Conservation (phyloP, 1,284 basidiomycete species). For the Gomphus bonarii region DNA sequence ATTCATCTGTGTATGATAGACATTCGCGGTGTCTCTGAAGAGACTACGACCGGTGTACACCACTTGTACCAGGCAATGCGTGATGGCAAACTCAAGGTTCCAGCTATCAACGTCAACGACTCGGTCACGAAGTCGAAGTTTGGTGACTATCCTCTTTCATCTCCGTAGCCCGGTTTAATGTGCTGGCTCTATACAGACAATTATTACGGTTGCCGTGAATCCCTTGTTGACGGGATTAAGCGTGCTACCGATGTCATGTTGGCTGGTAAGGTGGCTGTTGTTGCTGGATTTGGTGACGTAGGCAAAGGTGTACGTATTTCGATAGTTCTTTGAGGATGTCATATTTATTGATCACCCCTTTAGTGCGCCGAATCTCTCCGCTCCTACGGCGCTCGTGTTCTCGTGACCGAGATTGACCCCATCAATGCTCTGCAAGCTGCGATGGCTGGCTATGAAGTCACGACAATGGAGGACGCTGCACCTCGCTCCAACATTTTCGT, state of each 20-base stretch:
- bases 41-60: conserved; percentile 99
- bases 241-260: conserved; percentile 99
- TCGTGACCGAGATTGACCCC: conserved; percentile 98
- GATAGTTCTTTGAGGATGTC: conserved; percentile 10
- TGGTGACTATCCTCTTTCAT: conserved; percentile 23
- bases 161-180: background rate
- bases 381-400: conserved; percentile 92
- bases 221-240: conserved; percentile 99
- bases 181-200: conserved; percentile 38
- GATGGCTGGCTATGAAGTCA: conserved; percentile 99
- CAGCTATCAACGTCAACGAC: conserved; percentile 99
- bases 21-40: conserved; percentile 93
- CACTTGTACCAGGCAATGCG: conserved; percentile 97
- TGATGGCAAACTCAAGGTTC: conserved; percentile 92
- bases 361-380: conserved; percentile 96
- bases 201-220: conserved; percentile 98
- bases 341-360: conserved; percentile 3
- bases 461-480: conserved; percentile 97
- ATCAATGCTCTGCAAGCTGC: conserved; percentile 99
- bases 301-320: conserved; percentile 82
- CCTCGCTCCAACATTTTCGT: conserved; percentile 88
- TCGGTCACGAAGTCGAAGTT: conserved; percentile 99
- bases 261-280: conserved; percentile 97
- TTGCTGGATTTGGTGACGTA: conserved; percentile 98
- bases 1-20: conserved; percentile 30